phyloP scores from a whole-genome alignment of 306 rosid species.

The Corylus avellana region DNA sequence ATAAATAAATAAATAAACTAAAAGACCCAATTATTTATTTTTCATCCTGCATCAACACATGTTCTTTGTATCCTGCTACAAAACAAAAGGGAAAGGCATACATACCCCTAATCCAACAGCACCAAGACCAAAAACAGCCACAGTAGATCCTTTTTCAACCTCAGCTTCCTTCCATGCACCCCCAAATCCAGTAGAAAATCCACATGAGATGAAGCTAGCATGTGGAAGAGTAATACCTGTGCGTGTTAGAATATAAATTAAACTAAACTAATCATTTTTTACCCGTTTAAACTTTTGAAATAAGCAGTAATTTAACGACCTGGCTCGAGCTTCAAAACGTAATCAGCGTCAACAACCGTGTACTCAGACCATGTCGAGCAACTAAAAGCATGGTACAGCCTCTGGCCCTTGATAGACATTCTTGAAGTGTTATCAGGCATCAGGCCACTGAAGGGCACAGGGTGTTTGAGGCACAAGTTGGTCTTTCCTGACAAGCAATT shows the following conservation, averaged over 20 bases:
- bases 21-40: no score
- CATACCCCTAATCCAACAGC: constrained; percentile 45
- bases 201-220: constrained; percentile 43
- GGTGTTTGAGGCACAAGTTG: constrained; percentile 24
- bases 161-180: constrained; percentile 41
- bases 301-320: no score
- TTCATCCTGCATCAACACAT: no score
- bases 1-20: no score
- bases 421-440: constrained; percentile 30
- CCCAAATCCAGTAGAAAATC: constrained; percentile 43
- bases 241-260: no score
- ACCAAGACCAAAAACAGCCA: constrained; percentile 38
- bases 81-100: no score
- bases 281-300: no score
- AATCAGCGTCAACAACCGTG: constrained; percentile 26
- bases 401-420: constrained; percentile 25
- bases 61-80: no score
- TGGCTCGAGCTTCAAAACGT: constrained; percentile 21
- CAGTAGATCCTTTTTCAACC: constrained; percentile 27
- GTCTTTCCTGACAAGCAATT: not conserved
- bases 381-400: constrained; percentile 20
- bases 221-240: constrained; percentile 3
- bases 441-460: constrained; percentile 4
- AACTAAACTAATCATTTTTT: no score
- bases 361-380: constrained; percentile 43